Evolutionary conservation across 305 asterid genomes (phyloP).

Genomic region (Ilex paraguariensis): DNA sequence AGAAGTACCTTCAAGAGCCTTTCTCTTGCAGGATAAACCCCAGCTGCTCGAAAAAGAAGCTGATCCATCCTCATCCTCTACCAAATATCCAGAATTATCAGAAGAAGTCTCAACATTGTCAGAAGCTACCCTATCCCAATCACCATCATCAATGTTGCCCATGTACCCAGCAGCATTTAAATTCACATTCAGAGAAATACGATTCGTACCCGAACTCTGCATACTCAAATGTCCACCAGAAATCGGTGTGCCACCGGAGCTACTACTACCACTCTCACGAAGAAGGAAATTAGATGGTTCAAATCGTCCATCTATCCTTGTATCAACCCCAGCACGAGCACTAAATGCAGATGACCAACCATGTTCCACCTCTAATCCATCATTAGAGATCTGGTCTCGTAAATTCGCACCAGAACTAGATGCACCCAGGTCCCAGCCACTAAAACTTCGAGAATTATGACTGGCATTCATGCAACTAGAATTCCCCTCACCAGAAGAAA

Average conservation of each 20-base stretch:
- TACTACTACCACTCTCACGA: constrained; percentile 14
- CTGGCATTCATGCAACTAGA: constrained; percentile 20
- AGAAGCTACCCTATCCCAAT: constrained; percentile 32
- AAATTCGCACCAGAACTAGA: constrained; percentile 56
- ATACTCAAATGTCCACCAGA: constrained; percentile 15
- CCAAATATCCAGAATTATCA: constrained; percentile 31
- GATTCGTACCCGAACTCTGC: constrained; percentile 19
- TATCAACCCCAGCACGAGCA: constrained; percentile 30
- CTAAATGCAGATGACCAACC: constrained; percentile 46
- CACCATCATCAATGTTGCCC: constrained; percentile 25
- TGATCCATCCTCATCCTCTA: constrained; percentile 35
- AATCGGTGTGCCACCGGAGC: constrained; percentile 18
- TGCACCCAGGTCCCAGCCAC: constrained; percentile 68
- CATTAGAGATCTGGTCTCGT: constrained; percentile 23
- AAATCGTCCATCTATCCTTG: constrained; percentile 37
- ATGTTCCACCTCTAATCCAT: constrained; percentile 30
- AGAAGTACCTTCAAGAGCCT: constrained; percentile 57
- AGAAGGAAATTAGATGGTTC: constrained; percentile 27
- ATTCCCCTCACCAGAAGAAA: constrained; percentile 33
- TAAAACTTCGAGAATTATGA: constrained; percentile 23
- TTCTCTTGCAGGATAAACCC: constrained; percentile 67
- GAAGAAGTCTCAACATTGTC: constrained; percentile 34
- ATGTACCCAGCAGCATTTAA: constrained; percentile 27
- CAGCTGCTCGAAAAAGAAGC: constrained; percentile 41
- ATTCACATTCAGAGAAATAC: constrained; percentile 27